Conservation (phyloP, 2,329 filamentous ascomycete species). For the Alternaria triticina region DNA sequence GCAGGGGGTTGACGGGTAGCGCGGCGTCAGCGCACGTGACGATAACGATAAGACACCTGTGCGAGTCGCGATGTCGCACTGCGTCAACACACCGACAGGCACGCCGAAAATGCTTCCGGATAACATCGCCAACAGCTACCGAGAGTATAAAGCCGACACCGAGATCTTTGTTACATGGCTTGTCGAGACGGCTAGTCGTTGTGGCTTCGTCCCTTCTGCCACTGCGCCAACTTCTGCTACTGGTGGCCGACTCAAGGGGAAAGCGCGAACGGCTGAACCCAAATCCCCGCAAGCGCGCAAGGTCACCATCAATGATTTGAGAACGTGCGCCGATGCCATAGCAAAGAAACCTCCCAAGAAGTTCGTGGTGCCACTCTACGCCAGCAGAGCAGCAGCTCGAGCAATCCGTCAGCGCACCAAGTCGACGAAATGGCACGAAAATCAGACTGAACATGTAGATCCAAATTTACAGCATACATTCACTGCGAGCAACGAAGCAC, state of each 20-base stretch:
- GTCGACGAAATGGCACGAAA: not conserved
- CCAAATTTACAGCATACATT: not conserved
- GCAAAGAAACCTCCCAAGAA: not conserved
- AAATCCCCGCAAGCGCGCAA: not conserved
- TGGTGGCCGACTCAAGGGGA: not conserved
- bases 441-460: not conserved
- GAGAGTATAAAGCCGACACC: not conserved
- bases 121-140: not conserved
- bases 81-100: not conserved
- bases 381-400: not conserved
- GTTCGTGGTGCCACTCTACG: not conserved
- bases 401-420: not conserved
- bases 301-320: not conserved
- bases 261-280: not conserved
- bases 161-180: not conserved
- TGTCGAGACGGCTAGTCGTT: not conserved
- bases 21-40: not conserved
- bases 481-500: not conserved
- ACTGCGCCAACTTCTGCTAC: not conserved
- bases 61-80: too few species aligned
- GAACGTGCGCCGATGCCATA: not conserved
- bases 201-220: not conserved
- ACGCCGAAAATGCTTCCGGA: not conserved
- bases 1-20: not conserved
- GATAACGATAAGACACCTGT: not conserved